Base-by-base conservation (phyloP, 2,329 filamentous ascomycete species). In the Kalaharituber pfeilii region DNA sequence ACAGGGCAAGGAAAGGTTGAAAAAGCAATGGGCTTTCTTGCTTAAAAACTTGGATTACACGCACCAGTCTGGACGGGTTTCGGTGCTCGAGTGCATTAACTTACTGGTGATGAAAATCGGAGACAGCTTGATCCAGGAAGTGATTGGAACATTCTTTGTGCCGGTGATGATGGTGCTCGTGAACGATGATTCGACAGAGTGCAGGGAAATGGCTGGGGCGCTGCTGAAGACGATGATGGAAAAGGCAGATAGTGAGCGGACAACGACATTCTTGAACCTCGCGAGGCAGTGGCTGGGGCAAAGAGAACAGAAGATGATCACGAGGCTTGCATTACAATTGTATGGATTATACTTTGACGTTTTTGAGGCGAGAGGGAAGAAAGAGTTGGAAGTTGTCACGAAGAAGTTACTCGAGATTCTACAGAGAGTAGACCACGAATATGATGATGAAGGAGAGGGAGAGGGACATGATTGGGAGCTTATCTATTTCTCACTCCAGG, bases 31-130 rank as follows among this genome's bases (percentile, higher is more conserved):
- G 51, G 79, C 76, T 54, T 98, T 96, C 66, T 74, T 98, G 50
- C 77, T 93, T 50, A 84, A 85, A 63, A 98, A 98, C 65, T 73
- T 98, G 60, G 82, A 89, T 56, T 98, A 95, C 67, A 80, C 89
- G 44, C 80, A 93, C 63, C 81, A 87, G 62, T 84, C 91, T 57
- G 91, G 91, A 26, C 78, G 93, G 33, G 75, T 94, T 57, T 95
- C 88, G 0, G 86, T 95, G 26, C 86, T 98, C 78, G 91, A 98
- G 69, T 80, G 89, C 2, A 75, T 95, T 47, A 82, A 94, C 65
- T 74, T 88, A 44, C 73, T 98, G n/a, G 73, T 96, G 22, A 80
- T 78, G 59, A 96, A 95, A 69, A 81, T 88, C 3, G 82, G 83
- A 0, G 78, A 86, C 36, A 83, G 87, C 25, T 79, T 88, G 47